Percentiles rank a stretch among this genome's conserved stretches.
Conservation (phyloP, 331 rosid genomes). For the Pyrus hybrid region DNA sequence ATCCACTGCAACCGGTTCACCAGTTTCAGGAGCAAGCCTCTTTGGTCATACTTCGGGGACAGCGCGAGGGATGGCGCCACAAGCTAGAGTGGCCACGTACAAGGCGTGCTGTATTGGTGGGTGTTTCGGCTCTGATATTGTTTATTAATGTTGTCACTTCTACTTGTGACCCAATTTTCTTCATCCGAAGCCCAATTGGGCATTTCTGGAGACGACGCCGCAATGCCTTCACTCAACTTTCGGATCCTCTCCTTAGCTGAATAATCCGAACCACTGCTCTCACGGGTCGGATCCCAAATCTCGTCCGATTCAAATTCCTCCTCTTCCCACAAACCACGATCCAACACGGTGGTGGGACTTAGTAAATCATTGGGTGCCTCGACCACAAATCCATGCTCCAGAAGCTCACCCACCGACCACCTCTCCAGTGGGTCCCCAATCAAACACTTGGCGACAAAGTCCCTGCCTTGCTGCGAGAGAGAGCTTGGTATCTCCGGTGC, state of each 20-base stretch:
- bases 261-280: slow-evolving; percentile 2
- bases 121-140: no score
- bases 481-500: slow-evolving; percentile 52
- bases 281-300: slow-evolving; percentile 13
- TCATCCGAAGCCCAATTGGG: slow-evolving; percentile 42
- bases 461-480: slow-evolving; percentile 59
- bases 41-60: no score
- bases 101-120: no score
- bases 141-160: slow-evolving; percentile 19
- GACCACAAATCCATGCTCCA: slow-evolving; percentile 45
- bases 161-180: slow-evolving; percentile 50
- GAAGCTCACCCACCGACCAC: slow-evolving; percentile 61
- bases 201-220: not conserved
- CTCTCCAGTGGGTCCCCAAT: slow-evolving; percentile 50
- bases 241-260: slow-evolving; percentile 39
- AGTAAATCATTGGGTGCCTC: slow-evolving; percentile 3
- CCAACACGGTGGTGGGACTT: slow-evolving; percentile 61
- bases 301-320: slow-evolving; percentile 9
- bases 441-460: slow-evolving; percentile 65
- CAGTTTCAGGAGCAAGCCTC: no score
- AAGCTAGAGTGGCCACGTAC: no score
- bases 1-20: no score
- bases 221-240: slow-evolving; percentile 19
- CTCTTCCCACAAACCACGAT: slow-evolving; percentile 35
- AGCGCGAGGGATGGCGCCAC: no score